A percentile compares a stretch with the other conserved stretches of the same genome.
These are phyloP conservation scores for Malus hybrid DNA, from an alignment of 331 rosid species.

Conservation along the genomic window DNA sequence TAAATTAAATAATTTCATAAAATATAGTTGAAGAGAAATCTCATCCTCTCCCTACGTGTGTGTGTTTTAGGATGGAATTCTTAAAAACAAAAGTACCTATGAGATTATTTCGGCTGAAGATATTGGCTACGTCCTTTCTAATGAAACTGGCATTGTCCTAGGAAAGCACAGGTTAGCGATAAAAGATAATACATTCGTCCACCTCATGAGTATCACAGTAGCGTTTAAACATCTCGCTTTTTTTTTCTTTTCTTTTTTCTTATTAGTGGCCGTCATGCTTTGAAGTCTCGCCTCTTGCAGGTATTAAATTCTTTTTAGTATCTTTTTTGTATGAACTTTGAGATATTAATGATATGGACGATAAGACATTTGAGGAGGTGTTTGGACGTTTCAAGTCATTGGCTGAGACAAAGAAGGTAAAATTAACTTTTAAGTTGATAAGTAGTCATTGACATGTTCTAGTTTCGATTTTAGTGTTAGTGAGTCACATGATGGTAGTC, in stretches of 20 bases:
- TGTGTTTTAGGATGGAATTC: not conserved
- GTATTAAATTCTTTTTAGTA: not conserved
- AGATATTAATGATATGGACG: not conserved
- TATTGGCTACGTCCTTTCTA: not conserved
- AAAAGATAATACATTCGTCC: not conserved
- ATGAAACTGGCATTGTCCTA: not conserved
- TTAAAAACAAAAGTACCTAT: not conserved
- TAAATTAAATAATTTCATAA: not conserved
- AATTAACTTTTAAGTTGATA: not conserved
- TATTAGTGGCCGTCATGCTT: not conserved
- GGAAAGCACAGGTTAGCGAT: not conserved
- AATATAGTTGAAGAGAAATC: not conserved
- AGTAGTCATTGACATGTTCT: no score
- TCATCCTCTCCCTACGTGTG: not conserved
- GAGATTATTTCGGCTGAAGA: not conserved
- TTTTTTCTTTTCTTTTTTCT: no score
- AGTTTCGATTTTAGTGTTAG: no score
- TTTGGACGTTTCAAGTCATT: not conserved
- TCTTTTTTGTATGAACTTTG: not conserved
- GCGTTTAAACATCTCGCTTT: not conserved
- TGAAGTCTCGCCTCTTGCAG: not conserved
- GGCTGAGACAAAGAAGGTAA: not conserved
- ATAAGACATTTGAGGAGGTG: not conserved
- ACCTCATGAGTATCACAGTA: not conserved
- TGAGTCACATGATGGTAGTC: no score